phyloP scores from a whole-genome alignment of 495 filamentous ascomycete species.

The Aspergillus diversus region DNA sequence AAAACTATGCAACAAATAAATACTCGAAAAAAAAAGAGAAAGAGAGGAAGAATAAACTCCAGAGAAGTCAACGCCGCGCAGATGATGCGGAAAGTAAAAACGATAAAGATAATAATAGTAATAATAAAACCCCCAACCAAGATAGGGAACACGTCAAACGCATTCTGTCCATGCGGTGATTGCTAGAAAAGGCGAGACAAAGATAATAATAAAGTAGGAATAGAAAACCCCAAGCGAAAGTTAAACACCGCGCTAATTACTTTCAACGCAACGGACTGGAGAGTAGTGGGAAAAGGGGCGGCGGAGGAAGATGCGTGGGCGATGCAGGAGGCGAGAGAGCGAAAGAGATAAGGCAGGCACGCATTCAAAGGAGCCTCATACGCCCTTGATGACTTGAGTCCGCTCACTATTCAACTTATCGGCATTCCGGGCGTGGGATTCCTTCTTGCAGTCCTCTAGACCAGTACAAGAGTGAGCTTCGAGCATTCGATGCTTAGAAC shows the following conservation, averaged over 20 bases:
- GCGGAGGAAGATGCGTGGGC: neutral
- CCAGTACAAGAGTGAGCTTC: constrained; percentile 92
- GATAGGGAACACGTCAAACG: constrained; percentile 20
- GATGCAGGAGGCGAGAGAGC: neutral
- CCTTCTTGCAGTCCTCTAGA: constrained; percentile 97
- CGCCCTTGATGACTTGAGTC: constrained; percentile 70
- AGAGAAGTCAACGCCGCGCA: constrained; percentile 27
- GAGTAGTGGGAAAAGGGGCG: neutral
- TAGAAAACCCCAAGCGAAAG: neutral
- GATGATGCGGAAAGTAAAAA: constrained; percentile 19
- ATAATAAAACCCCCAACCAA: constrained; percentile 20
- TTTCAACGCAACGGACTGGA: constrained; percentile 9
- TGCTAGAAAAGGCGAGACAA: constrained; percentile 18
- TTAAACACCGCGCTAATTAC: constrained; percentile 40
- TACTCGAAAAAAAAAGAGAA: constrained; percentile 12
- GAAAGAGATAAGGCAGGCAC: constrained; percentile 3
- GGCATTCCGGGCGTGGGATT: constrained; percentile 87
- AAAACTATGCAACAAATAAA: constrained; percentile 13
- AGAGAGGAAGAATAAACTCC: constrained; percentile 17
- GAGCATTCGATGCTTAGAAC: constrained; percentile 88
- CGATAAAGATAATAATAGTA: constrained; percentile 16
- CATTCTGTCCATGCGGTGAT: constrained; percentile 17
- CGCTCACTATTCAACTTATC: constrained; percentile 89
- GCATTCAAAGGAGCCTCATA: constrained; percentile 40
- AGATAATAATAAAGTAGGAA: constrained; percentile 18